Evolutionary conservation across 1,284 basidiomycete species (phyloP), one percentile per base, ranked within the genome.

Genomic region (Garcileccinum viscosum): DNA sequence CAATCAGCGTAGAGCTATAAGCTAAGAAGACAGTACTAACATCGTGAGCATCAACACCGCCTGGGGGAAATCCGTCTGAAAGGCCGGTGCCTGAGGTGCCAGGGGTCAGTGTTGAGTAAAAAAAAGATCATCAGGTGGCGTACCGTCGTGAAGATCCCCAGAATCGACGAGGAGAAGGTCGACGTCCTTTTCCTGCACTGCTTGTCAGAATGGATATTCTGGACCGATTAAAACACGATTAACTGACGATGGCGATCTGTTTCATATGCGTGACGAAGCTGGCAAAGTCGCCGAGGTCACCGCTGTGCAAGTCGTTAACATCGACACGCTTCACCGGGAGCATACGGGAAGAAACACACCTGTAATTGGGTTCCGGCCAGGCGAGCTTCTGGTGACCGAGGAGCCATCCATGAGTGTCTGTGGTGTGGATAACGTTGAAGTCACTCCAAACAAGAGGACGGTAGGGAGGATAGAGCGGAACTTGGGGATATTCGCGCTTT

Each of bases 251-350:
- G 2, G 95, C 93, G 62, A 91, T 84, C 59, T 86, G 75, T 78
- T 95, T 93, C 93, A 96, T 94, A 71, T 94, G 93, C 7, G 86
- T 77, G 22, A 94, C 92, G 73, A 96, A 96, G 30, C 90, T 93
- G 35, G 92, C 86, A 77, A 95, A 94, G 70, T 93, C 91, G 11
- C 95, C 95, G 59, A 93, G 88, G 76, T 93, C 90, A 27, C 91
- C 94, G 72, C 90, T 86, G 59, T 30, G 14, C 19, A 66, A 33
- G n/a, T 5, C 62, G 38, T 76, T 50, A 74, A 63, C n/a, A 6
- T 67, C 42, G 11, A 59, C 63, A 37, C 40, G 30, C 38, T 47
- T 63, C 44, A 30, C 66, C 17, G 30, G 47, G 27, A 11, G 59
- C 12, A 47, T 22, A 19, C 24, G 32, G 50, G 47, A 65, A 33